phyloP scores from a whole-genome alignment of 495 filamentous ascomycete genomes.

The Emericellopsis terricola region DNA sequence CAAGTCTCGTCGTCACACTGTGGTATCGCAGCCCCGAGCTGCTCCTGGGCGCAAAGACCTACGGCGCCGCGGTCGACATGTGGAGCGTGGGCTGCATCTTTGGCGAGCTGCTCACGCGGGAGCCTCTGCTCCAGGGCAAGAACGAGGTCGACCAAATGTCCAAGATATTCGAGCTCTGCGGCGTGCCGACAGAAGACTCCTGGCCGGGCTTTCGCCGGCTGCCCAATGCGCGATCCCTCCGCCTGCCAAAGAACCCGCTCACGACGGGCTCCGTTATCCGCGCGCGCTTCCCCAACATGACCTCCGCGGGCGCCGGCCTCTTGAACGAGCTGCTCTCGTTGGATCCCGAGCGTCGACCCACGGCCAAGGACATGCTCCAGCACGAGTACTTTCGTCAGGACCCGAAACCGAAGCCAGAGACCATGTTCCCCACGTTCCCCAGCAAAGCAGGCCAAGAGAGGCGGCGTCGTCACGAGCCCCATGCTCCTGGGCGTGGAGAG shows the following conservation, averaged over 20 bases:
- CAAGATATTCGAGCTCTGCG: conserved; percentile 74
- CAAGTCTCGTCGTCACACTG: conserved; percentile 87
- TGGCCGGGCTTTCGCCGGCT: conserved; percentile 83
- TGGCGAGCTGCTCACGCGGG: conserved; percentile 70
- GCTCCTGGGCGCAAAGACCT: conserved; percentile 62
- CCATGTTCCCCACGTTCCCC: conserved; percentile 84
- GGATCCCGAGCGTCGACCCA: conserved; percentile 54
- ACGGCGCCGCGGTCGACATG: conserved; percentile 69
- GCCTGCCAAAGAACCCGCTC: conserved; percentile 41
- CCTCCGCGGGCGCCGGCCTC: conserved; percentile 51
- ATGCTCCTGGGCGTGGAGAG: conserved; percentile 70
- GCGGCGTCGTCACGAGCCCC: conserved; percentile 50
- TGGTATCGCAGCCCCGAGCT: conserved; percentile 94
- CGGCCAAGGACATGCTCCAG: conserved; percentile 46
- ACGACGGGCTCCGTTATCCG: conserved; percentile 32
- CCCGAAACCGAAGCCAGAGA: conserved; percentile 67
- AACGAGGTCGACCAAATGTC: conserved; percentile 76
- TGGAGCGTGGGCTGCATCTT: conserved; percentile 97
- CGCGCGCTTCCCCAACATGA: conserved; percentile 65
- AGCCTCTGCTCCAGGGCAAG: conserved; percentile 75
- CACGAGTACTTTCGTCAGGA: conserved; percentile 84
- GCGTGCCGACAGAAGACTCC: conserved; percentile 66
- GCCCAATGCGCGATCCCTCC: conserved; percentile 72
- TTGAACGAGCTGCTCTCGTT: conserved; percentile 52
- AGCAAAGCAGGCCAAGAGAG: conserved; percentile 89